phyloP scores from a whole-genome alignment of 805 yeast species.

The Wickerhamomyces bovis region DNA sequence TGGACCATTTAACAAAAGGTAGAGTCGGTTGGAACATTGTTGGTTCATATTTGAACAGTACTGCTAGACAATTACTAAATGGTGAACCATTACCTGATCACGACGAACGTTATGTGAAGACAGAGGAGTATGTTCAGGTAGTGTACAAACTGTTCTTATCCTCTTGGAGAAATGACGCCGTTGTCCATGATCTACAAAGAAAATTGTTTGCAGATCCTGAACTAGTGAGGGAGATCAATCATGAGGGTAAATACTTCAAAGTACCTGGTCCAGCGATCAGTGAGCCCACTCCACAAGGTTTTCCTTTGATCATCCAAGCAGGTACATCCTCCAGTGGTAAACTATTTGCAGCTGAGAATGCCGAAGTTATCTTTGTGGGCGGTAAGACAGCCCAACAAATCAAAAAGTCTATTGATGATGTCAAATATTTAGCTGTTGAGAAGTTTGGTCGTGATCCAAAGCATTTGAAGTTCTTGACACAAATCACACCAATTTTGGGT shows the following conservation, averaged over 20 bases:
- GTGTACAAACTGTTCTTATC: slow-evolving; percentile 31
- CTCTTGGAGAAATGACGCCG: slow-evolving; percentile 40
- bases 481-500: slow-evolving; percentile 30
- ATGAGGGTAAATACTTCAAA: slow-evolving; percentile 33
- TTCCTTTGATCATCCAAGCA: slow-evolving; percentile 40
- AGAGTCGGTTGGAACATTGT: slow-evolving; percentile 40
- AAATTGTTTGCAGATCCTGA: slow-evolving; percentile 30
- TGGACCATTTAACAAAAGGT: slow-evolving; percentile 36
- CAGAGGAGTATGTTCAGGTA: slow-evolving; percentile 35
- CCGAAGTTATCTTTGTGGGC: slow-evolving; percentile 35
- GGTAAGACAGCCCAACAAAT: slow-evolving; percentile 29
- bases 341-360: slow-evolving; percentile 38
- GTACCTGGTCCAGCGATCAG: slow-evolving; percentile 35
- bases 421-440: slow-evolving; percentile 27
- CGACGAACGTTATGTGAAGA: slow-evolving; percentile 32
- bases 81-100: slow-evolving; percentile 31
- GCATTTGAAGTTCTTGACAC: slow-evolving; percentile 30
- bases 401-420: slow-evolving; percentile 25
- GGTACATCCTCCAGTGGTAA: slow-evolving; percentile 37
- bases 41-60: slow-evolving; percentile 33
- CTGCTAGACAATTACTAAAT: slow-evolving; percentile 31
- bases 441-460: slow-evolving; percentile 29
- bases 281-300: slow-evolving; percentile 37
- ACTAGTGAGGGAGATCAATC: slow-evolving; percentile 35
- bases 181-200: slow-evolving; percentile 21